A percentile compares a stretch with the other conserved stretches of the same genome.
Conservation (phyloP, 2,329 filamentous ascomycete species). For the Penicillium sp. region DNA sequence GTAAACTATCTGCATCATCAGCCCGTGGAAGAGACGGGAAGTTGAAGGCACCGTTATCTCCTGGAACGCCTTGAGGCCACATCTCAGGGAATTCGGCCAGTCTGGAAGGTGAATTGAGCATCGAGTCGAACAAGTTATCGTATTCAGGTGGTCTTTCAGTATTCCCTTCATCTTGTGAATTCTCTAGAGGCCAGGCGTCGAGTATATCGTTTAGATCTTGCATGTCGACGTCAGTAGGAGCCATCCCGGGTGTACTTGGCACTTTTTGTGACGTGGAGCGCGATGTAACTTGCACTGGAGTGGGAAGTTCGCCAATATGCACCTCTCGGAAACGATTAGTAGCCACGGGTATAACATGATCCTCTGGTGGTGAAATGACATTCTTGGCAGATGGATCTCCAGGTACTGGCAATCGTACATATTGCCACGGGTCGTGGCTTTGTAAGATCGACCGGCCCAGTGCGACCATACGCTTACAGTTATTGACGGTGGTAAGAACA, state of each 20-base stretch:
- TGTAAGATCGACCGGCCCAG: background rate
- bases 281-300: background rate
- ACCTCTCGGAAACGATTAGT: background rate
- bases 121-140: background rate
- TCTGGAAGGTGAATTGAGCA: slow-evolving; percentile 2
- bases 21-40: slow-evolving; percentile 6
- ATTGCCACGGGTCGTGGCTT: background rate
- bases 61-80: slow-evolving; percentile 8
- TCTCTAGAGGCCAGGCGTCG: background rate
- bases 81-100: background rate
- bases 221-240: background rate
- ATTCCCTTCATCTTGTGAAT: background rate
- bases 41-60: slow-evolving; percentile 6
- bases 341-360: background rate
- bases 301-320: background rate
- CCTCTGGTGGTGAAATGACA: background rate
- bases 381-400: background rate
- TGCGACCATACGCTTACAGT: slow-evolving; percentile 8
- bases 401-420: background rate
- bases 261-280: background rate
- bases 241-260: background rate
- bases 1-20: background rate
- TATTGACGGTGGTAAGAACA: slow-evolving; percentile 12
- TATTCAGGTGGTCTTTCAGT: background rate
- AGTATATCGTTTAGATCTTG: background rate